phyloP scores from a whole-genome alignment of 257 asterid genomes.

The Rhazya stricta region DNA sequence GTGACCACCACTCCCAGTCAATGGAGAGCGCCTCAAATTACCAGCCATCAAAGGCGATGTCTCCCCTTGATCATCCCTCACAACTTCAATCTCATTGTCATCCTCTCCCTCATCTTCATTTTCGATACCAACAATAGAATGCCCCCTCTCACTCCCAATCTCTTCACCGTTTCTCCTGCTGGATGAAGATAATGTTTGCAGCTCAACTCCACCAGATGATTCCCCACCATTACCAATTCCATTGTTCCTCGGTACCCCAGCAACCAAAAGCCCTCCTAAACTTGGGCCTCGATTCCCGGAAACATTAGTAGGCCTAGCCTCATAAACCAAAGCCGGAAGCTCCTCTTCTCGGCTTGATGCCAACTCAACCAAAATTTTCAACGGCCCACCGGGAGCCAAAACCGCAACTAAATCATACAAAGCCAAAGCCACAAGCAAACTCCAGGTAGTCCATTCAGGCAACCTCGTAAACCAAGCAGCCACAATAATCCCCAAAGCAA shows the following conservation, averaged over 20 bases:
- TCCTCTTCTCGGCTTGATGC: conserved; percentile 83
- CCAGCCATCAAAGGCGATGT: conserved; percentile 60
- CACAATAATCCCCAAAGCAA: conserved; percentile 69
- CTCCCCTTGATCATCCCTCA: conserved; percentile 27
- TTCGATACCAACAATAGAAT: conserved; percentile 4
- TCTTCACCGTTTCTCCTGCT: conserved; percentile 22
- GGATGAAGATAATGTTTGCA: conserved; percentile 37
- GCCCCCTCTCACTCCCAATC: conserved; percentile 9
- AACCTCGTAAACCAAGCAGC: conserved; percentile 88
- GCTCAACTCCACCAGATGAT: conserved; percentile 31
- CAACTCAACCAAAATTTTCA: conserved; percentile 83
- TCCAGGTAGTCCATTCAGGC: conserved; percentile 99
- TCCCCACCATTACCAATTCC: conserved; percentile 7
- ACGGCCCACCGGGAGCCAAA: conserved; percentile 91
- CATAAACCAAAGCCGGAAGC: conserved; percentile 89
- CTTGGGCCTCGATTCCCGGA: conserved; percentile 38
- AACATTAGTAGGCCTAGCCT: conserved; percentile 55
- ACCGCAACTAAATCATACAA: conserved; percentile 86
- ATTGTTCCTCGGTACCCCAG: conserved; percentile 27
- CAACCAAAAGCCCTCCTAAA: conserved; percentile 44
- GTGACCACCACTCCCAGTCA: background rate
- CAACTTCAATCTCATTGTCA: conserved; percentile 40
- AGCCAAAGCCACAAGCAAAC: conserved; percentile 78
- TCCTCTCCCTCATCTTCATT: conserved; percentile 45
- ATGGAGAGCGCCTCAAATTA: conserved; percentile 17